phyloP scores from a whole-genome alignment of 306 rosid species.

The Castanea crenata region DNA sequence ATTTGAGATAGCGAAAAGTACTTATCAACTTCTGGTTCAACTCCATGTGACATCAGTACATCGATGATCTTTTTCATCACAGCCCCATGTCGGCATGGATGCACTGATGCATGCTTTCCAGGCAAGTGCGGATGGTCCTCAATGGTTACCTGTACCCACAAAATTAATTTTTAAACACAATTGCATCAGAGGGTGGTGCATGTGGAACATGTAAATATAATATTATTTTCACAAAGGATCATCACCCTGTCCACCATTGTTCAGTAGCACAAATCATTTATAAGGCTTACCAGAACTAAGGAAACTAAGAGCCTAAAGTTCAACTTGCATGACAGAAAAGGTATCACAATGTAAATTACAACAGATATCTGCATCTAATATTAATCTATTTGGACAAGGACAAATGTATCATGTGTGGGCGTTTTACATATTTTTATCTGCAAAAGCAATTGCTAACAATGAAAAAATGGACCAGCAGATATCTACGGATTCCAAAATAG shows the following conservation, averaged over 20 bases:
- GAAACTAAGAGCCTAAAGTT: no score
- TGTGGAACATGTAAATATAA: not conserved
- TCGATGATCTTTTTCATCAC: conserved; percentile 97
- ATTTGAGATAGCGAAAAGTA: conserved; percentile 22
- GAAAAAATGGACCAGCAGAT: no score
- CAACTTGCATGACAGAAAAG: no score
- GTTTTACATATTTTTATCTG: no score
- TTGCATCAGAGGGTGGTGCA: not conserved
- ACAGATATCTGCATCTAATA: no score
- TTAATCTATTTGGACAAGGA: no score
- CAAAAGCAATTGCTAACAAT: no score
- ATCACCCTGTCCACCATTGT: not conserved
- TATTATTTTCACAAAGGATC: not conserved
- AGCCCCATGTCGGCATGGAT: conserved; percentile 96
- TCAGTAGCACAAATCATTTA: no score
- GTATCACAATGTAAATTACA: no score
- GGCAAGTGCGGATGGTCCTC: conserved; percentile 94
- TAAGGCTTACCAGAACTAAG: no score
- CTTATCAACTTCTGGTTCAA: conserved; percentile 98
- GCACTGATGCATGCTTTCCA: conserved; percentile 96
- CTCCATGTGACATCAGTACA: conserved; percentile 92
- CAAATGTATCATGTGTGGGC: no score
- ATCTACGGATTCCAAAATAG: no score
- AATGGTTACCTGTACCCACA: conserved; percentile 70
- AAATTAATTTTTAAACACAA: not conserved